Evolutionary conservation across 2,329 filamentous ascomycete species (phyloP).

Genomic region (Ophiostoma angusticollis): DNA sequence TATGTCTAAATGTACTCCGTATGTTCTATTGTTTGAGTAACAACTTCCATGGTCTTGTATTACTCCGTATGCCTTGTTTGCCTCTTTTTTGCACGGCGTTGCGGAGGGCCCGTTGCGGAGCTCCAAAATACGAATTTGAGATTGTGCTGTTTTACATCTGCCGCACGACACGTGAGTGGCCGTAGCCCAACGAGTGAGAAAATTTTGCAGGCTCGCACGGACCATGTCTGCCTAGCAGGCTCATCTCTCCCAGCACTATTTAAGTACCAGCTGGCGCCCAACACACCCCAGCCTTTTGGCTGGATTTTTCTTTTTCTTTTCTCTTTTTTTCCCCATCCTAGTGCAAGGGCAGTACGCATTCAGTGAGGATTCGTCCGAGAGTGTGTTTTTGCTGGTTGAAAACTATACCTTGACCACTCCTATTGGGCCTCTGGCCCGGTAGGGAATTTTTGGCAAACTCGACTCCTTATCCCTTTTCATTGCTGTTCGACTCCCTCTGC

Average conservation of each 20-base stretch:
- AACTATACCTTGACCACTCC: slow-evolving; percentile 72
- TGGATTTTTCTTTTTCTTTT: slow-evolving; percentile 14
- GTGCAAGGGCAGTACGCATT: slow-evolving; percentile 68
- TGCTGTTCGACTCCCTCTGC: slow-evolving; percentile 29
- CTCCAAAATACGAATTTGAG: no score
- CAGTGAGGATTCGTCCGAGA: slow-evolving; percentile 77
- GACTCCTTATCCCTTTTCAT: slow-evolving; percentile 30
- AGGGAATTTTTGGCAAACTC: slow-evolving; percentile 63
- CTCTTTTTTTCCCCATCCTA: slow-evolving; percentile 40
- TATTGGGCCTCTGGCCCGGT: slow-evolving; percentile 52
- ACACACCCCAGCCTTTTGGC: background rate
- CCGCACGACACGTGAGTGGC: background rate
- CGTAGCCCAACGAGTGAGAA: background rate
- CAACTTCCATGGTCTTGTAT: no score
- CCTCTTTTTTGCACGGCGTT: no score
- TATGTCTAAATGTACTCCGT: no score
- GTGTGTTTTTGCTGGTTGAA: slow-evolving; percentile 84
- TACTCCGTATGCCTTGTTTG: no score
- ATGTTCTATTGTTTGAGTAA: no score
- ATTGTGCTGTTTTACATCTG: no score
- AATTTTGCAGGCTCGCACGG: slow-evolving; percentile 16
- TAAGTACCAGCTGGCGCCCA: slow-evolving; percentile 7
- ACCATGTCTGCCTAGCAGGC: slow-evolving; percentile 9
- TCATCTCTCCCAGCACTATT: slow-evolving; percentile 8
- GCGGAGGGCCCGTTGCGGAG: no score